Percentiles rank a stretch among this genome's conserved stretches.
These are phyloP conservation scores for Salix caprea DNA, from an alignment of 345 rosid species.

Conservation along the genomic window DNA sequence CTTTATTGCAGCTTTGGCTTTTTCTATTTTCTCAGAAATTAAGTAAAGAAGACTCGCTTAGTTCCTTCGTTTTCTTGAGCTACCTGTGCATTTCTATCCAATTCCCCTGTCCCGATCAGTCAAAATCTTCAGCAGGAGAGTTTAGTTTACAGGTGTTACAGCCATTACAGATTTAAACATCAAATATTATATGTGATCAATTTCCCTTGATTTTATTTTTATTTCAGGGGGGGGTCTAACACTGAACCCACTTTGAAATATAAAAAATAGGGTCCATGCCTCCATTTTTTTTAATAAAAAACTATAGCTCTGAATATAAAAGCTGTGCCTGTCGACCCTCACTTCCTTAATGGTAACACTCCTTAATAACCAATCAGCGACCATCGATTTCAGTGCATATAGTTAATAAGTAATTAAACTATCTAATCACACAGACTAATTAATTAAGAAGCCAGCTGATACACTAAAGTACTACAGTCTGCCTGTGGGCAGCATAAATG, in stretches of 20 bases:
- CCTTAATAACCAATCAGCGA: not conserved
- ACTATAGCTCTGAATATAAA: not conserved
- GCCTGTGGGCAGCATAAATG: not conserved
- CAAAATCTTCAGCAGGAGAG: not conserved
- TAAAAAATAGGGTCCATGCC: not conserved
- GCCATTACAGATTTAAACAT: no score
- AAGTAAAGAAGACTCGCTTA: not conserved
- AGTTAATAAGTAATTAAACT: not conserved
- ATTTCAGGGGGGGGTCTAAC: no score
- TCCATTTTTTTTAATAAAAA: not conserved
- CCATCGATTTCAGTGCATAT: conserved; percentile 10
- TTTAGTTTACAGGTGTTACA: no score
- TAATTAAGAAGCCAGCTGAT: not conserved
- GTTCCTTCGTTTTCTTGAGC: not conserved
- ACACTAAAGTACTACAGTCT: not conserved
- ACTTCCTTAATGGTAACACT: not conserved
- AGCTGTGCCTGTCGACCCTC: not conserved
- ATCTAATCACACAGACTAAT: not conserved
- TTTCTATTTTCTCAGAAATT: no score
- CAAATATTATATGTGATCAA: no score
- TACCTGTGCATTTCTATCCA: not conserved
- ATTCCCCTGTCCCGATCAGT: not conserved
- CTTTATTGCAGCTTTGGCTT: no score
- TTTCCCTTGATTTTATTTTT: no score
- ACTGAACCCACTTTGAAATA: not conserved